Base-by-base conservation (phyloP, 768 basidiomycete species). In the Candolleomyces aberdarensis region DNA sequence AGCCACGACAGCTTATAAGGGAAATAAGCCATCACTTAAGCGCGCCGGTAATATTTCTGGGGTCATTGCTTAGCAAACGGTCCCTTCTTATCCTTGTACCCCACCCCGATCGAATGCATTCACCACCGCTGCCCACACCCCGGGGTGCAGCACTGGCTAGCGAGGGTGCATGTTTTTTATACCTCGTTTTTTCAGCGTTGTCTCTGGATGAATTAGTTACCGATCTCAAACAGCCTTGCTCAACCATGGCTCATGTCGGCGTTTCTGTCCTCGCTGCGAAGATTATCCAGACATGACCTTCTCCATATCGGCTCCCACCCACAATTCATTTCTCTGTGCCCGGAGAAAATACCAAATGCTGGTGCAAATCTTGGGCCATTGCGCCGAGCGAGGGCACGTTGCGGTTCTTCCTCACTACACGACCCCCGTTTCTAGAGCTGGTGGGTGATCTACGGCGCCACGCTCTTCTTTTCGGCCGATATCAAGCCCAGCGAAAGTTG, bases 1-100 rank as follows among this genome's bases (percentile, higher is more conserved):
- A 22, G 36, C 20, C 54, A n/a, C 19, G 20, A 14, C 54, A 15
- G 54, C 9, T 39, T 56, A 39, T 41, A 39, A 44, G 36, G 39
- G 54, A 20, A 56, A 43, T 43, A 11, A 10, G 39, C 44, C 19
- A 17, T 46, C 17, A 41, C n/a, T 22, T 39, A 43, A 5, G 26
- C 54, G 54, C 54, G 15, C 20, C 32, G 54, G 54, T 36, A 11
- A 56, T 56, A 56, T 36, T 43, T 56, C 52, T 43, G 54, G 54
- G 54, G 54, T 56, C 41, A 32, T 39, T 39, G 20, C 44, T 32
- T 32, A 29, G 43, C 29, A 31, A 29, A 17, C 19, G 44, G 17
- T 36, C 36, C 36, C 36, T 36, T 36, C 36, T 36, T 36, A 36
- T 36, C 36, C 36, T 36, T 36, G 5, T 36, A 7, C 36, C 36